These are phyloP conservation scores for Salisapilia sapeloensis DNA, from an alignment of 352 stramenopile species.

Conservation along the genomic window DNA sequence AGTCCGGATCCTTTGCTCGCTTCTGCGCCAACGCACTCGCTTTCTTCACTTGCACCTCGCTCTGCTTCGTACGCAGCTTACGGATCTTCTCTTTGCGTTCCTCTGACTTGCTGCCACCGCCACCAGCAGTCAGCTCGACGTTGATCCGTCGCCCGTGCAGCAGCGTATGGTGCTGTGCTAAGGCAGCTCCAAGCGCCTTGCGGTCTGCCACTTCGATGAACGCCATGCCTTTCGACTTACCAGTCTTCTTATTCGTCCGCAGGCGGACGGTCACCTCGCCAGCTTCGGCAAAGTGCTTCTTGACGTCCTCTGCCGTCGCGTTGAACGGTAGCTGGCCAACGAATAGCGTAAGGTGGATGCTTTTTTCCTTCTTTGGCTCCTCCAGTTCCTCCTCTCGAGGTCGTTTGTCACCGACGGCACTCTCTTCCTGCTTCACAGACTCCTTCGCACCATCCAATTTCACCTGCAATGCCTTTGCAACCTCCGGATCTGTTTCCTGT, in stretches of 20 bases:
- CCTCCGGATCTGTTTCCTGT: constrained; percentile 2
- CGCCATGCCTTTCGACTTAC: constrained; percentile 66
- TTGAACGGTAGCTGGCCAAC: constrained; percentile 67
- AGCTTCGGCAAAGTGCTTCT: constrained; percentile 53
- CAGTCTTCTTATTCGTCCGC: constrained; percentile 72
- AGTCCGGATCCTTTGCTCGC: constrained; percentile 50
- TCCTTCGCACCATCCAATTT: neutral
- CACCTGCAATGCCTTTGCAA: constrained; percentile 1
- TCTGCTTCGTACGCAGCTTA: constrained; percentile 59
- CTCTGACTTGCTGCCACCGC: constrained; percentile 70
- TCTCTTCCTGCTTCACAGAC: constrained; percentile 3
- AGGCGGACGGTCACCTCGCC: constrained; percentile 66
- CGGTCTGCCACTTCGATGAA: constrained; percentile 79
- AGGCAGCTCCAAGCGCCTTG: constrained; percentile 56
- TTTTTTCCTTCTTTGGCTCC: constrained; percentile 27
- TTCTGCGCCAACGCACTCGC: constrained; percentile 66
- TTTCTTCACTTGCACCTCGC: constrained; percentile 70
- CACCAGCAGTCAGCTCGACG: constrained; percentile 70
- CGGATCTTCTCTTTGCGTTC: constrained; percentile 54
- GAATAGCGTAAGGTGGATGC: constrained; percentile 78
- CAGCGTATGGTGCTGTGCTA: constrained; percentile 67
- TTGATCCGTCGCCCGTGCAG: constrained; percentile 71
- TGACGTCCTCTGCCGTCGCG: constrained; percentile 41
- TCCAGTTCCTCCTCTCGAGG: constrained; percentile 5
- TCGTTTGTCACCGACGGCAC: constrained; percentile 19